Conservation (phyloP, 2,329 filamentous ascomycete genomes). For the Aureobasidium sp. region DNA sequence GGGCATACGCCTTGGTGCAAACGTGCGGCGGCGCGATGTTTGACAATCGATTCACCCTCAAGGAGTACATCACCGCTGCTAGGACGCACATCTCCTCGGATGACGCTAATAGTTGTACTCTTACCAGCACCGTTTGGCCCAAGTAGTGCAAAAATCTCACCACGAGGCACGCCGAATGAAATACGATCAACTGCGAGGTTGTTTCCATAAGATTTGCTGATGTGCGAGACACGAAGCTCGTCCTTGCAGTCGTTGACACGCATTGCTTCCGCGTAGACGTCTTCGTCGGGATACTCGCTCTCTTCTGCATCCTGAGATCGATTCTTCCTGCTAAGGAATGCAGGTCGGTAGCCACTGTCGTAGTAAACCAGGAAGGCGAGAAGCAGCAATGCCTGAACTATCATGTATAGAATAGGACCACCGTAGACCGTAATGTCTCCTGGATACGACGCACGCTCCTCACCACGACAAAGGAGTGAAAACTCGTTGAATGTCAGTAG, state of each 20-base stretch:
- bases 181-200: slow-evolving; percentile 82
- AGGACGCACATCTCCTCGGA: slow-evolving; percentile 80
- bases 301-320: slow-evolving; percentile 39
- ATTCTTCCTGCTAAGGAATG: slow-evolving; percentile 47
- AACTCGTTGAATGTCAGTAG: slow-evolving; percentile 79
- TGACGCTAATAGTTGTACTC: slow-evolving; percentile 79
- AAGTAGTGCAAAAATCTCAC: slow-evolving; percentile 81
- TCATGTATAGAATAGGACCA: slow-evolving; percentile 75
- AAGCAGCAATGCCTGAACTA: slow-evolving; percentile 63
- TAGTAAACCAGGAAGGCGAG: slow-evolving; percentile 71
- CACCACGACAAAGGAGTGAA: slow-evolving; percentile 65
- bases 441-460: slow-evolving; percentile 59
- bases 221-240: slow-evolving; percentile 69
- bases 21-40: slow-evolving; percentile 63
- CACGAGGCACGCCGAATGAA: slow-evolving; percentile 70
- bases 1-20: slow-evolving; percentile 84
- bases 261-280: slow-evolving; percentile 58
- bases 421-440: slow-evolving; percentile 69
- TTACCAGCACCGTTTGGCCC: slow-evolving; percentile 91
- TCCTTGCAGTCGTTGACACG: slow-evolving; percentile 57
- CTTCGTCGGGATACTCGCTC: slow-evolving; percentile 41
- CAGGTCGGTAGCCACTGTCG: slow-evolving; percentile 62
- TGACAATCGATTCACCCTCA: slow-evolving; percentile 68
- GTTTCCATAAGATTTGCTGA: slow-evolving; percentile 71
- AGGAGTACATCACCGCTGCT: slow-evolving; percentile 75